Evolutionary conservation across 2,329 filamentous ascomycete genomes (phyloP), one percentile per base, ranked within the genome.

Genomic region (Nigrospora oryzae): DNA sequence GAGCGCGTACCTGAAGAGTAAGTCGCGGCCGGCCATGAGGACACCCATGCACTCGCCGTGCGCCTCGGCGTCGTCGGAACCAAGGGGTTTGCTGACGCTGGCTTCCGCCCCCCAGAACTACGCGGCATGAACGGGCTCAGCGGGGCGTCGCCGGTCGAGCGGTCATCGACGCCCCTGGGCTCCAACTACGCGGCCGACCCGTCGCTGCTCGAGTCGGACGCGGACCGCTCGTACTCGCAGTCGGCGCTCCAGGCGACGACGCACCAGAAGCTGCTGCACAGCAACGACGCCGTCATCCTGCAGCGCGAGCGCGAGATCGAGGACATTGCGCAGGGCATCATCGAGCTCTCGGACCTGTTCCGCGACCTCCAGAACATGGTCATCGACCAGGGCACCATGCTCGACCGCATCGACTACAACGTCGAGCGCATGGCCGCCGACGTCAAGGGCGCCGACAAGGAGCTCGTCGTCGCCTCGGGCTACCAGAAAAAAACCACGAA

Each of bases 251-350:
- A 90, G 60, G 86, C 89, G 55, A 87, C 88, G 1, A 75, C 77
- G 32, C 79, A 86, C 23, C 50, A 50, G 28, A 41, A 47, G 53
- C 75, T 79, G 46, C 68, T 86, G 30, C 79, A 83, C 47, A 84
- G 83, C 47, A 89, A 94, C 59, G 91, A 97, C 60, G 74, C 83
- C 3, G 81, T 81, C 34, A 97, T 98, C 55, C 79, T 84, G 49
- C 93, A 97, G 63, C 86, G 93, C 51, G 93, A 98, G 66, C 83
- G 86, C 36, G 93, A 97, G 65, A 98, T 98, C 57, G 94, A 95
- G 60, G 90, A 96, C 56, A 98, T 98, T 51, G 93, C 93, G 2
- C 90, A 96, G 62, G 91, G 93, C 46, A 97, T 98, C 64, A 97
- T 98, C 58, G 91, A 97, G 61, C 73, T 98, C 8, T 88, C 91